Evolutionary conservation across 768 basidiomycete genomes (phyloP), one percentile per base, ranked within the genome.

Genomic region (Calocera cornea): DNA sequence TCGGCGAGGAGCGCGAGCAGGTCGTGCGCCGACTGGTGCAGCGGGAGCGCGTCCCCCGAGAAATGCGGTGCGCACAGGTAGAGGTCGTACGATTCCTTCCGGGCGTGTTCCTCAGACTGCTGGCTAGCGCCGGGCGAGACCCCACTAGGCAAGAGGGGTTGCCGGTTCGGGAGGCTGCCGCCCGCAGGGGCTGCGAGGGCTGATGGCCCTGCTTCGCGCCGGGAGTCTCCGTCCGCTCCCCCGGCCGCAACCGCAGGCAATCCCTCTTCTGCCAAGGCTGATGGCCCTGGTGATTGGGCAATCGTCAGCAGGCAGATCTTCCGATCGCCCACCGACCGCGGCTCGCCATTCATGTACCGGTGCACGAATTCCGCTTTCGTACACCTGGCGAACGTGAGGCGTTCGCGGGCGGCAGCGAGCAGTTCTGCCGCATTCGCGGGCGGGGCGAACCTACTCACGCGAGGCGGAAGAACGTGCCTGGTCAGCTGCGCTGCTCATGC

Each of bases 1-100:
- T 11, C 24, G 10, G 54, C 68, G 41, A 92, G 78, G 1, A 92
- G 78, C n/a, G 77, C 75, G 74, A 92, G 87, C 72, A 92, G 86
- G 70, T 92, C 88, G 74, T 90, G 90, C 33, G 88, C 89, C 70
- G 87, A 88, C 68, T 83, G 81, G 75, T 92, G 90, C 17, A 92
- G 80, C 0, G 90, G 88, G 86, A 92, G 90, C 22, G 91, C 92
- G 73, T 94, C 92, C 22, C 90, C 90, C 60, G 92, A 75, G 75
- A 88, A 92, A 74, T 94, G 92, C 5, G 88, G 84, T 1, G 88
- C 86, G 70, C 86, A 87, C 63, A 94, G 82, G 69, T 90, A 77
- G 65, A 92, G 76, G 72, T 92, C 84, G 72, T 80, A 86, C 66
- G 54, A 60, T 41, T 10, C 40, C 24, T 50, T 14, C 49, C 14